These are phyloP conservation scores for Diplodia intermedia DNA, from an alignment of 2,329 filamentous ascomycete species.

Conservation along the genomic window DNA sequence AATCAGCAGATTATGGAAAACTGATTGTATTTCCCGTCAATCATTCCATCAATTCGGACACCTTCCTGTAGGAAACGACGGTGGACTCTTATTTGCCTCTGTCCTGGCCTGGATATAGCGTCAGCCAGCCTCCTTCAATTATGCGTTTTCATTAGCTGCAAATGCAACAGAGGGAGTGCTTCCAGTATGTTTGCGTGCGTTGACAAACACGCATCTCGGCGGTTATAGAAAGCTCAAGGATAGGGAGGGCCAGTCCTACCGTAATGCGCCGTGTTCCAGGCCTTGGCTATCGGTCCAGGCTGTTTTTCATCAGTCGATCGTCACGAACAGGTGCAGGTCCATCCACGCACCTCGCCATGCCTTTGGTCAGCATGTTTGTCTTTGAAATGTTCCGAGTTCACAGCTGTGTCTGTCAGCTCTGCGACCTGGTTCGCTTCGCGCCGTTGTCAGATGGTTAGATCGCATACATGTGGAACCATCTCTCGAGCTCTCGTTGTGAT, in stretches of 20 bases:
- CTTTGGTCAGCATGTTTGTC: slow-evolving; percentile 41
- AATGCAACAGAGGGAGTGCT: not conserved
- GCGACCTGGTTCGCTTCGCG: no score
- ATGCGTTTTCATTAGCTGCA: no score
- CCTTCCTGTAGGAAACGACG: not conserved
- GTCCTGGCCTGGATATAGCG: not conserved
- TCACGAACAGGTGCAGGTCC: not conserved
- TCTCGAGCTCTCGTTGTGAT: slow-evolving; percentile 39
- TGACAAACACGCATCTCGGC: no score
- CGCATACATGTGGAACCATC: slow-evolving; percentile 42
- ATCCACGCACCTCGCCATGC: slow-evolving; percentile 11
- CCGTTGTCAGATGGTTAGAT: no score
- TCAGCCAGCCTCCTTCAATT: not conserved
- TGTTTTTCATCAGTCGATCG: not conserved
- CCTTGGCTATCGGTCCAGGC: slow-evolving; percentile 38
- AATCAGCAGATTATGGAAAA: no score
- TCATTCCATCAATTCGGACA: not conserved
- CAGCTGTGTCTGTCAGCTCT: slow-evolving; percentile 34
- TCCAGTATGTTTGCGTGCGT: no score
- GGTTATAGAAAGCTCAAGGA: not conserved
- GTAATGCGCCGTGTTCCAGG: slow-evolving; percentile 43
- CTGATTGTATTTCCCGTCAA: not conserved
- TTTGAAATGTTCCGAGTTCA: slow-evolving; percentile 34
- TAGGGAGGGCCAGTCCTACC: slow-evolving; percentile 34
- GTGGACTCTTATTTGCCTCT: slow-evolving; percentile 1